Evolutionary conservation across 179 eudicot genomes (phyloP).

Genomic region (Gypsophila paniculata): DNA sequence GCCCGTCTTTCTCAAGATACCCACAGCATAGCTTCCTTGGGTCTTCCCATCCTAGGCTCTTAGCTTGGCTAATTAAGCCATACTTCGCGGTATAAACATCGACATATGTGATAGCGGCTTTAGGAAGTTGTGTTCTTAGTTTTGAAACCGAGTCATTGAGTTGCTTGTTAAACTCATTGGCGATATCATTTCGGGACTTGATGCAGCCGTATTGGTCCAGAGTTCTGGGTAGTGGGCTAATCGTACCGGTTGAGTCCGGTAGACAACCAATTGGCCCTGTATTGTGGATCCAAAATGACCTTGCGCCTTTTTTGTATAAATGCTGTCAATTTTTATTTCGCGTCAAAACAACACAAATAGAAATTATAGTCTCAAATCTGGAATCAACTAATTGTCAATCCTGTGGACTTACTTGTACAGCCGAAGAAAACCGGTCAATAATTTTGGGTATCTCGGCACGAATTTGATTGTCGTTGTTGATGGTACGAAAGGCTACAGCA

Average conservation of each 20-base stretch:
- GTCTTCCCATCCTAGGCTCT: conserved; percentile 51
- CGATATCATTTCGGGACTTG: conserved; percentile 46
- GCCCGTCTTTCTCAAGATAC: conserved; percentile 39
- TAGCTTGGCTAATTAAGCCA: conserved; percentile 50
- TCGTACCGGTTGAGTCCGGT: conserved; percentile 40
- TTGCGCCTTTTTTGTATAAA: conserved; percentile 58
- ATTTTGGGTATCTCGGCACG: conserved; percentile 41
- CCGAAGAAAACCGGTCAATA: conserved; percentile 43
- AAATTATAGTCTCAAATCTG: too few relatives aligned
- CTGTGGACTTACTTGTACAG: conserved; percentile 47
- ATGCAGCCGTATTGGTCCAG: conserved; percentile 59
- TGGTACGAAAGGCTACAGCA: conserved; percentile 40
- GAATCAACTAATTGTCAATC: too few relatives aligned
- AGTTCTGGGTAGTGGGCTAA: conserved; percentile 42
- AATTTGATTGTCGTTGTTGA: conserved; percentile 31
- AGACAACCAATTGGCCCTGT: conserved; percentile 77
- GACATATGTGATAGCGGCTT: conserved; percentile 61
- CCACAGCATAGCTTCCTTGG: conserved; percentile 69
- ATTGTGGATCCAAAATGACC: conserved; percentile 69
- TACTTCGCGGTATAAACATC: conserved; percentile 63
- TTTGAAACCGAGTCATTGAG: conserved; percentile 44
- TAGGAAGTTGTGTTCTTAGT: conserved; percentile 45
- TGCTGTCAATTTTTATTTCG: conserved; percentile 33
- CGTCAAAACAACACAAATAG: too few relatives aligned
- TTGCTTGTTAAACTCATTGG: conserved; percentile 59